Evolutionary conservation across 192 early-diverging fungal species (phyloP).

Genomic region (Mortierella antarctica): DNA sequence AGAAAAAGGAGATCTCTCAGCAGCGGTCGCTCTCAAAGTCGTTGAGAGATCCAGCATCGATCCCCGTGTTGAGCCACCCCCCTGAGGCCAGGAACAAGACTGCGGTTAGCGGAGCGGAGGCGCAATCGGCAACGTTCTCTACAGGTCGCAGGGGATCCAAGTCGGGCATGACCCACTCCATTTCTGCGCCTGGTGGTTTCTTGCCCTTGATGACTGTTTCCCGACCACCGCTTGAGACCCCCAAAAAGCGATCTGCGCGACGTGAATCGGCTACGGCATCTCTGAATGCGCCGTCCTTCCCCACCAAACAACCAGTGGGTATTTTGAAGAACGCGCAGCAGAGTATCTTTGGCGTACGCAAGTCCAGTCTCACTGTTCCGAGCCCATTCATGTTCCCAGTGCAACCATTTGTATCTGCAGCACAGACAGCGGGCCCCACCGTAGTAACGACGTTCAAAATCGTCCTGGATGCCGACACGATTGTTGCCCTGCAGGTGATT

Average conservation of each 20-base stretch:
- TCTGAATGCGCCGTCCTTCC: slow-evolving; percentile 15
- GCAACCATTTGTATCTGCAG: not conserved
- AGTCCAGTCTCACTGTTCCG: slow-evolving; percentile 39
- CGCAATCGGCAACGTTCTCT: not conserved
- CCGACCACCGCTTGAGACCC: not conserved
- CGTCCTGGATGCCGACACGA: slow-evolving; percentile 50
- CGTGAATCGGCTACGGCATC: slow-evolving; percentile 7
- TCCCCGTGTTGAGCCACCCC: slow-evolving; percentile 10
- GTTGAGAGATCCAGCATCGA: slow-evolving; percentile 1
- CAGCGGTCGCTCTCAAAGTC: slow-evolving; percentile 18
- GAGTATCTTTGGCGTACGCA: not conserved
- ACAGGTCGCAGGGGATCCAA: not conserved
- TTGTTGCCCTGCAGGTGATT: slow-evolving; percentile 40
- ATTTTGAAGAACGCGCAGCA: slow-evolving; percentile 34
- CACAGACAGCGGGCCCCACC: not conserved
- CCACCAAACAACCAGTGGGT: slow-evolving; percentile 38
- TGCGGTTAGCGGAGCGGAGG: not conserved
- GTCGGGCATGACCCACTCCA: slow-evolving; percentile 24
- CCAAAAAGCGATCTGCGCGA: slow-evolving; percentile 32
- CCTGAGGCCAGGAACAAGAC: slow-evolving; percentile 17
- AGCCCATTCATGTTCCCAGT: slow-evolving; percentile 22
- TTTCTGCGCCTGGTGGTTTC: slow-evolving; percentile 21
- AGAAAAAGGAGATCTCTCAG: slow-evolving; percentile 26
- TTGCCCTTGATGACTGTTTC: slow-evolving; percentile 15
- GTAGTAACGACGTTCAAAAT: slow-evolving; percentile 45